These are phyloP conservation scores for Rasamsonia emersonii DNA, from an alignment of 2,329 filamentous ascomycete species.

Conservation along the genomic window DNA sequence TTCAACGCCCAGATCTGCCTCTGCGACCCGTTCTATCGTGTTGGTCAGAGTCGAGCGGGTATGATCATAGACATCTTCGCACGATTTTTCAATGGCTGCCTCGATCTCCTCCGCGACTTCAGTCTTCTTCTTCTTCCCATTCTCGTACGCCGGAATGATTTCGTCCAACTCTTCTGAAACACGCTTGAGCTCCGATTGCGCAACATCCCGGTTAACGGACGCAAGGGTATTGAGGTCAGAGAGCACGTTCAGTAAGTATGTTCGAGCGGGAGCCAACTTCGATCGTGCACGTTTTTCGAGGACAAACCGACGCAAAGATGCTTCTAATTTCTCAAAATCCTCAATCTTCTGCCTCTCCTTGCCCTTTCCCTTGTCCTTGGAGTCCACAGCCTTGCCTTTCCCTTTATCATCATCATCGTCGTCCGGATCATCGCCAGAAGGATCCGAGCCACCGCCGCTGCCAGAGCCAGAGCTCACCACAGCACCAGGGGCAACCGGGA, in stretches of 20 bases:
- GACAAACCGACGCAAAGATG: constrained; percentile 83
- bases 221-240: constrained; percentile 79
- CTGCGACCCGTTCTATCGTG: constrained; percentile 70
- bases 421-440: constrained; percentile 33
- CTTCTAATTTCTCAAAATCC: constrained; percentile 84
- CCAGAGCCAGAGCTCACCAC: constrained; percentile 44
- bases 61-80: constrained; percentile 75
- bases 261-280: constrained; percentile 90
- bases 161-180: constrained; percentile 72
- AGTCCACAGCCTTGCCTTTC: constrained; percentile 43
- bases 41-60: constrained; percentile 65
- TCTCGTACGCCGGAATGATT: constrained; percentile 76
- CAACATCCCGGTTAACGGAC: constrained; percentile 77
- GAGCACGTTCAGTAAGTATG: constrained; percentile 87
- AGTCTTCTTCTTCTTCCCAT: constrained; percentile 68
- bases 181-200: constrained; percentile 72
- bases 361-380: constrained; percentile 73
- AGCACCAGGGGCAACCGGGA: constrained; percentile 60
- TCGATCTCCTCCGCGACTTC: constrained; percentile 78
- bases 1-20: constrained; percentile 67
- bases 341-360: constrained; percentile 81
- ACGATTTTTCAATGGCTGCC: constrained; percentile 72
- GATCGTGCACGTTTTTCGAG: constrained; percentile 91
- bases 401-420: constrained; percentile 44
- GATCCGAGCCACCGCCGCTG: constrained; percentile 46